Base-by-base conservation (phyloP, 768 basidiomycete genomes). In the Pulveroboletus sp. region DNA sequence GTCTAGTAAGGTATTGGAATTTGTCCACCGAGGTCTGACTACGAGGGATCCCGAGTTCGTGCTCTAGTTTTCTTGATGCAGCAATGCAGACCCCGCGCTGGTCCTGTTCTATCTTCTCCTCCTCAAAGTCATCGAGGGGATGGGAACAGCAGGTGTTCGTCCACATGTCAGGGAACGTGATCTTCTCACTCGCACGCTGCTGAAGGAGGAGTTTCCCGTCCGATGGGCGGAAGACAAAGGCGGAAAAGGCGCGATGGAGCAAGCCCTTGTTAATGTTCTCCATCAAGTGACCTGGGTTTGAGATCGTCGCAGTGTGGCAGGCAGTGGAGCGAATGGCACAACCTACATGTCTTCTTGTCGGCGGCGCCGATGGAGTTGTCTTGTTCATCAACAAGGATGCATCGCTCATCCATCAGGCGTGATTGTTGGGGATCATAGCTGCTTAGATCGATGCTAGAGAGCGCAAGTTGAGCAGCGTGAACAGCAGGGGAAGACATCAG, bases 161-260 rank as follows among this genome's bases (percentile, higher is more conserved):
- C 96, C 96, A 99, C 93, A 97, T 93, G 60, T 90, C 80, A 6
- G 96, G 96, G 74, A 99, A 99, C 7, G 96, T 99, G 65, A 99
- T 99, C 76, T 99, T 99, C 73, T 95, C 93, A n/a, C 85, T 76
- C 17, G 96, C 96, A 33, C 96, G 82, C 69, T 93, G 92, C 67
- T 99, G 96, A 39, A 99, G 78, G 26, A 99, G 76, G 15, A 99
- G 78, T 68, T 86, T 89, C 40, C 96, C 96, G 67, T 97, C 93
- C 11, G 83, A 82, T 3, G 96, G 96, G 33, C 93, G 77, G 76
- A 98, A 99, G 56, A 97, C 80, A 69, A 99, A 98, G 32, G 86
- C 94, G 51, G 94, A 97, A 76, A 99, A 99, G 15, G 96, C 96
- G 36, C 96, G 87, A 69, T 99, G 96, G 24, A 99, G 83, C 37